phyloP scores from a whole-genome alignment of 257 asterid species.

The Jacaranda copaia region DNA sequence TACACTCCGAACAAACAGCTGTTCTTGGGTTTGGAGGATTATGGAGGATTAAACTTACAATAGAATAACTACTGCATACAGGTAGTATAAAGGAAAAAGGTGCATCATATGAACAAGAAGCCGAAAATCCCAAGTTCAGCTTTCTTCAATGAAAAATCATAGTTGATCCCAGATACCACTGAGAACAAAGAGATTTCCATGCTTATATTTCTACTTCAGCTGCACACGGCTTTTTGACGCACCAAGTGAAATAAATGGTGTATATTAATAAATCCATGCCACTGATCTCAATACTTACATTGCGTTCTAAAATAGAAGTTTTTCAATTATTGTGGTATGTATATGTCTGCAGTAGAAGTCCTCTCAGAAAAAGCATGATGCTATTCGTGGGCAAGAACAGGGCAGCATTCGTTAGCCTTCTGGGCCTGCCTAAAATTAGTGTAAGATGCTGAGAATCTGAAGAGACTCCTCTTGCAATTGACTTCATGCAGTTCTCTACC shows the following conservation, averaged over 20 bases:
- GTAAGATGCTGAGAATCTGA: neutral
- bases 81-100: too few relatives aligned
- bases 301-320: neutral
- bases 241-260: neutral
- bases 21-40: too few relatives aligned
- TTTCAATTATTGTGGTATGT: neutral
- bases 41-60: too few relatives aligned
- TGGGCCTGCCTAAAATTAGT: neutral
- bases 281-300: neutral
- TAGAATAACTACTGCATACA: too few relatives aligned
- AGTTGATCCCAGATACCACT: neutral
- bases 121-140: neutral
- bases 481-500: too few relatives aligned
- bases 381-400: neutral
- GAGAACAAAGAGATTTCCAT: slow-evolving; percentile 1
- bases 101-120: neutral
- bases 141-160: too few relatives aligned
- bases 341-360: neutral
- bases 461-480: neutral
- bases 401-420: neutral
- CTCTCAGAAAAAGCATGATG: neutral
- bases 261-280: neutral
- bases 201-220: neutral
- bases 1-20: too few relatives aligned
- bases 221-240: neutral